Evolutionary conservation across 1,284 basidiomycete genomes (phyloP).

Genomic region (Singerocomus rubriflavus): DNA sequence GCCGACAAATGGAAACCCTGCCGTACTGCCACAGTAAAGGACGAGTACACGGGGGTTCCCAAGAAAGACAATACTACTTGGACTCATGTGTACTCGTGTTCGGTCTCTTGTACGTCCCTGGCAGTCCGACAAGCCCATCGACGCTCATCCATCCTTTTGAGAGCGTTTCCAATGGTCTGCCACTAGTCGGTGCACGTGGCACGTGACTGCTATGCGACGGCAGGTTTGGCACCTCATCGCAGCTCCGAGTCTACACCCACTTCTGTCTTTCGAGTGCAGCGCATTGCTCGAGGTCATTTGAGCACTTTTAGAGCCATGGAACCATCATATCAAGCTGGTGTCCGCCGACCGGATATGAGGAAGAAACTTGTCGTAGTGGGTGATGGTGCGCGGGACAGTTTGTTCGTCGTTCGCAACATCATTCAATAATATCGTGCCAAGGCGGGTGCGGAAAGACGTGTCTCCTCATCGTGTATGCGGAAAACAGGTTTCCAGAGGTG

Average conservation of each 20-base stretch:
- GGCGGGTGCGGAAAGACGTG: slow-evolving; percentile 88
- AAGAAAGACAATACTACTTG: too few relatives aligned
- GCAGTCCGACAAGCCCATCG: background rate
- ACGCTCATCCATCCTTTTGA: too few relatives aligned
- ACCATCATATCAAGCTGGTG: slow-evolving; percentile 22
- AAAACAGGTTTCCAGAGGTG: slow-evolving; percentile 98
- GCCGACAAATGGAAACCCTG: slow-evolving; percentile 16
- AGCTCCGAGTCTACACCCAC: background rate
- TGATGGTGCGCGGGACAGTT: slow-evolving; percentile 62
- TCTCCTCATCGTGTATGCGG: slow-evolving; percentile 91
- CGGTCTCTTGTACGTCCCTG: background rate
- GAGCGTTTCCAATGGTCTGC: too few relatives aligned
- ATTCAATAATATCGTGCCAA: slow-evolving; percentile 34
- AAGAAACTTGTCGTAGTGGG: slow-evolving; percentile 90
- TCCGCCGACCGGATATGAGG: slow-evolving; percentile 73
- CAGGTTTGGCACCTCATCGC: slow-evolving; percentile 1
- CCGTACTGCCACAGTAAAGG: slow-evolving; percentile 23
- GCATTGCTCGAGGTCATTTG: background rate
- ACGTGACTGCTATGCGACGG: slow-evolving; percentile 18
- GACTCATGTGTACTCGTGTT: background rate
- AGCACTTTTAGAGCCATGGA: slow-evolving; percentile 20
- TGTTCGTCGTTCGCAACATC: slow-evolving; percentile 32
- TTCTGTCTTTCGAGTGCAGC: background rate
- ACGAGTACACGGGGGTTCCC: too few relatives aligned
- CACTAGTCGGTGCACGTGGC: background rate